These are phyloP conservation scores for Chlamydomonas asymmetrica DNA, from an alignment of 139 green algal genomes.

Conservation along the genomic window DNA sequence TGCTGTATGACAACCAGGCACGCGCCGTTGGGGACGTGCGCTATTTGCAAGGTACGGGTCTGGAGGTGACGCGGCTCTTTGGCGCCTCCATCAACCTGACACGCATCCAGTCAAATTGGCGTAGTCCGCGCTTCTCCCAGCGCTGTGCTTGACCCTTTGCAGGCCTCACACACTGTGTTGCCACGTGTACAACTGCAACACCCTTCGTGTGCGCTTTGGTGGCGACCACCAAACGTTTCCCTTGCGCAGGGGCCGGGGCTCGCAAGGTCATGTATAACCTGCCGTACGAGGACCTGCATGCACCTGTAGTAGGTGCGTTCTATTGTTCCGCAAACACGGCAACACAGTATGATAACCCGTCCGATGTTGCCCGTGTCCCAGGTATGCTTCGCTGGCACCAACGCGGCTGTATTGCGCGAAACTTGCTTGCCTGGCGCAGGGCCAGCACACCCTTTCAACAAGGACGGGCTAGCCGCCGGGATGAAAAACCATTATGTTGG, in stretches of 20 bases:
- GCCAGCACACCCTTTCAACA: slow-evolving; percentile 72
- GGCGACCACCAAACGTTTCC: too few species aligned
- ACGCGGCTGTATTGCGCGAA: not conserved
- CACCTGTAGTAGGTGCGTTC: slow-evolving; percentile 69
- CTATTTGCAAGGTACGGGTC: slow-evolving; percentile 46
- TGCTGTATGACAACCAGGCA: slow-evolving; percentile 49
- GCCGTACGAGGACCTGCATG: slow-evolving; percentile 80
- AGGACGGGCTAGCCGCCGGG: slow-evolving; percentile 72
- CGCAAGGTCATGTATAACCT: slow-evolving; percentile 80
- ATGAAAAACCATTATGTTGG: slow-evolving; percentile 83
- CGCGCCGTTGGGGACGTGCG: slow-evolving; percentile 26
- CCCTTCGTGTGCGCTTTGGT: not conserved
- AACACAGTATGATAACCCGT: too few species aligned
- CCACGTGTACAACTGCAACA: not conserved
- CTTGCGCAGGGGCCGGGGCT: slow-evolving; percentile 62
- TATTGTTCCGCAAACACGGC: too few species aligned
- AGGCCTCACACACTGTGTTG: too few species aligned
- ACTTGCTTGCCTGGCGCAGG: slow-evolving; percentile 32
- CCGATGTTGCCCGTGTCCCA: not conserved
- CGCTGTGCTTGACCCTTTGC: too few species aligned
- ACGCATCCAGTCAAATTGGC: too few species aligned
- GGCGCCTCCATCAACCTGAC: not conserved
- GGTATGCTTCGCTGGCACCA: not conserved
- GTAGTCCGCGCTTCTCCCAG: too few species aligned
- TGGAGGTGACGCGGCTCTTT: not conserved